A percentile compares a stretch with the other conserved stretches of the same genome.
These are phyloP conservation scores for Ruellia speciosa DNA, from an alignment of 305 asterid species.

Conservation along the genomic window DNA sequence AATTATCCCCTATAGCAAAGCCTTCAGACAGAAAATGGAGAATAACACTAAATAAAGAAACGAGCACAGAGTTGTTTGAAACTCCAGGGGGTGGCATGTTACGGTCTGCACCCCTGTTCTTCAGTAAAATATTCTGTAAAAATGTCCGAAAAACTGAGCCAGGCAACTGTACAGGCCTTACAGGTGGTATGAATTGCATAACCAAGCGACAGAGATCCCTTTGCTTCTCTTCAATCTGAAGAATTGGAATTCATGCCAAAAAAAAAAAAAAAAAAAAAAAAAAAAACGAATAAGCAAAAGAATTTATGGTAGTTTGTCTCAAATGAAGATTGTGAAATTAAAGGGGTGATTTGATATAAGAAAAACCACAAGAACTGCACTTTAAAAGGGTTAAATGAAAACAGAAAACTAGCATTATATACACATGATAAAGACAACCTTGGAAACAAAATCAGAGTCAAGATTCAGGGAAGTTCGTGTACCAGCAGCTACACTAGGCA, in stretches of 20 bases:
- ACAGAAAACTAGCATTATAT: not conserved
- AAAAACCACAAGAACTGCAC: not conserved
- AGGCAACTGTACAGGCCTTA: slow-evolving; percentile 63
- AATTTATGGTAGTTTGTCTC: slow-evolving; percentile 1
- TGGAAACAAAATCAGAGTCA: not conserved
- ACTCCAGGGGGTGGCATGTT: slow-evolving; percentile 91
- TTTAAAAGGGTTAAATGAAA: not conserved
- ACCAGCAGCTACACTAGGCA: slow-evolving; percentile 3
- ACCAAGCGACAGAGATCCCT: slow-evolving; percentile 84
- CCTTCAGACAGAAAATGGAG: slow-evolving; percentile 95
- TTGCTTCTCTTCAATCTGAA: slow-evolving; percentile 91
- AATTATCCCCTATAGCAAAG: slow-evolving; percentile 47
- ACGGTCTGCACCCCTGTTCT: slow-evolving; percentile 92
- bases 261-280: slow-evolving; percentile 7
- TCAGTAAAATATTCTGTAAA: slow-evolving; percentile 70
- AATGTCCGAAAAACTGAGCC: slow-evolving; percentile 83
- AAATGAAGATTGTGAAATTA: not conserved
- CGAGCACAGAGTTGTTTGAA: slow-evolving; percentile 85
- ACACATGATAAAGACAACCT: slow-evolving; percentile 6
- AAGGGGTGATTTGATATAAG: not conserved
- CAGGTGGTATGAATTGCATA: slow-evolving; percentile 88
- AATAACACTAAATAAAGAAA: slow-evolving; percentile 64
- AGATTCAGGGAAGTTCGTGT: slow-evolving; percentile 13
- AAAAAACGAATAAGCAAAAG: slow-evolving; percentile 13
- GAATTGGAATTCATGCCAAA: slow-evolving; percentile 18